Base-by-base conservation (phyloP, 164 flowering plant genomes). In the Umbellularia californica region DNA sequence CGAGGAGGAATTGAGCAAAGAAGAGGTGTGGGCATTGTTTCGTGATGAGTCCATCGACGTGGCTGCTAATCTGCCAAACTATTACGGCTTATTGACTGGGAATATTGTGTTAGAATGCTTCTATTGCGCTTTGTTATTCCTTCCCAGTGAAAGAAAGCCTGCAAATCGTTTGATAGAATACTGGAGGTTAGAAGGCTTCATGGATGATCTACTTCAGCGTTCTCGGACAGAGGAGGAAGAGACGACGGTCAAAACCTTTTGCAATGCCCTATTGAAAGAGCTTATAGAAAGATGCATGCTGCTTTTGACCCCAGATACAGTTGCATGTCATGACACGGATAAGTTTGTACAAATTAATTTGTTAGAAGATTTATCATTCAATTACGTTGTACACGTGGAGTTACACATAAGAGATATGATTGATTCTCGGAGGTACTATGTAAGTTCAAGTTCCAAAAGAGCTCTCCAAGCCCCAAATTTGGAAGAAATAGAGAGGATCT, bases 271-370 rank as follows among this genome's bases (percentile, higher is more conserved):
- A 7, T 1, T 58, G 20, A 58, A 58, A 13, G 62, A 58, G 62
- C 17, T 58, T n/a, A n/a, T 22, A 6, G n/a, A 12, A n/a, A 58
- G 62, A 58, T 58, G 62, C 62, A 58, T 58, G 62, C 6, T 58
- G 15, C 62, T 58, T n/a, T 6, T 58, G 20, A 13, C 5, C 17
- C 15, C 62, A 17, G 5, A n/a, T n/a, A n/a, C n/a, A n/a, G n/a
- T n/a, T n/a, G n/a, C n/a, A n/a, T n/a, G n/a, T n/a, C n/a, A n/a
- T n/a, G n/a, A n/a, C n/a, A n/a, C n/a, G n/a, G n/a, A n/a, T n/a
- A n/a, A n/a, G n/a, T n/a, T n/a, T n/a, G 0, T 19, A 13, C 0
- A 3, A 3, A 14, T 0, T 0, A 0, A 13, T 17, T 15, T n/a
- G n/a, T 1, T 58, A n/a, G 62, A 3, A n/a, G 62, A 14, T 19